phyloP scores from a whole-genome alignment of 1,284 basidiomycete species.

The Naganishia cerealis region DNA sequence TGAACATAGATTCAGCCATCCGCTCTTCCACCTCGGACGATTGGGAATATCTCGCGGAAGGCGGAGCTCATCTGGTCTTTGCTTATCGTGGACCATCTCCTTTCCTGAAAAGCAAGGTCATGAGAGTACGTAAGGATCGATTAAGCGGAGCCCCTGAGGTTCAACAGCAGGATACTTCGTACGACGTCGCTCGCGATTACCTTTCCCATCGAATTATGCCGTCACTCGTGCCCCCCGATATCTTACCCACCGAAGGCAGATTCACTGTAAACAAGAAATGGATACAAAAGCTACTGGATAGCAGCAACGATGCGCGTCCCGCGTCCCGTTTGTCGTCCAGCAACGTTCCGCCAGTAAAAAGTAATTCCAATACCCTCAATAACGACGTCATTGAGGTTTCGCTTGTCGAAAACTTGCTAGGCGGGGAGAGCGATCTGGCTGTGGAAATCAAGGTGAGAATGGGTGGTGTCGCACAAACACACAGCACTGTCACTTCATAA shows the following conservation, averaged over 20 bases:
- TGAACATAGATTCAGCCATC: slow-evolving; percentile 8
- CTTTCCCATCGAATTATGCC: neutral
- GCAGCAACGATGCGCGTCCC: neutral
- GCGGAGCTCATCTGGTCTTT: slow-evolving; percentile 84
- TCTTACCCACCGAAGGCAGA: slow-evolving; percentile 62
- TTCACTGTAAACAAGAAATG: slow-evolving; percentile 64
- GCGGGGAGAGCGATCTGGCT: slow-evolving; percentile 60
- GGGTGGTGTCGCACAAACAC: neutral
- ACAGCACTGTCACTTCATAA: neutral
- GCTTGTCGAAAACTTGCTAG: slow-evolving; percentile 49
- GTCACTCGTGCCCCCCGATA: slow-evolving; percentile 33
- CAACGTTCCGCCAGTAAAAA: neutral
- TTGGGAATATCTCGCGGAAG: slow-evolving; percentile 84
- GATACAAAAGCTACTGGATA: slow-evolving; percentile 61
- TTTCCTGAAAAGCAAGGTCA: slow-evolving; percentile 64
- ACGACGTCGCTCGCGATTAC: slow-evolving; percentile 33
- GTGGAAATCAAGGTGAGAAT: slow-evolving; percentile 80
- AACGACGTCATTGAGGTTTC: slow-evolving; percentile 6
- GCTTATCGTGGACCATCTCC: slow-evolving; percentile 65
- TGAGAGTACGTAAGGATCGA: slow-evolving; percentile 68
- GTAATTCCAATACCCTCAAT: no score
- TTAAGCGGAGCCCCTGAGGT: neutral
- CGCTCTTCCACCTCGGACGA: slow-evolving; percentile 53
- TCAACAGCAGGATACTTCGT: slow-evolving; percentile 15
- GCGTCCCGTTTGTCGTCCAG: neutral